Evolutionary conservation across 1,284 basidiomycete genomes (phyloP).

Genomic region (Sporisorium sorghi): DNA sequence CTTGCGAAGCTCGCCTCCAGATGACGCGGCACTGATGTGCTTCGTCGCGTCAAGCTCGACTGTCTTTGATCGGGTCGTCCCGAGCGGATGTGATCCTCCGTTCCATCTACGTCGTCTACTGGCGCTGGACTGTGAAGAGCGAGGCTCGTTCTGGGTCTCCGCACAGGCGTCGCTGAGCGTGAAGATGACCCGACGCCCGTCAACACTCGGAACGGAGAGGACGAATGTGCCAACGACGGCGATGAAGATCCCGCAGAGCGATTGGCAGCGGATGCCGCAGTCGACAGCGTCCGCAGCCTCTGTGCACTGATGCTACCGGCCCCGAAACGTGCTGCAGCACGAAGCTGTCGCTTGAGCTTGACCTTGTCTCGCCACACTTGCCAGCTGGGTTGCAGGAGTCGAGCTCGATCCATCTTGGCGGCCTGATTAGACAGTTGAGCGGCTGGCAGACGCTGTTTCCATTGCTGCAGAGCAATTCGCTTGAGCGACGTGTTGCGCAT

Average conservation of each 20-base stretch:
- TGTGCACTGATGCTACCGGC: conserved; percentile 26
- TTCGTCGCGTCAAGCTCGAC: conserved; percentile 9
- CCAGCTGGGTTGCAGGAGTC: conserved; percentile 9
- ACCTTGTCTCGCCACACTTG: conserved; percentile 13
- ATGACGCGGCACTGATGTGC: conserved; percentile 13
- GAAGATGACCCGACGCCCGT: neutral
- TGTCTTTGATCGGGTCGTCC: conserved; percentile 1
- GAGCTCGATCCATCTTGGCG: neutral
- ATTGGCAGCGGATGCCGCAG: conserved; percentile 28
- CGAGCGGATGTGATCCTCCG: neutral
- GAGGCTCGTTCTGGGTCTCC: conserved; percentile 24
- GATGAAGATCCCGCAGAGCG: conserved; percentile 28
- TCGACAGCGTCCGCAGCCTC: conserved; percentile 31
- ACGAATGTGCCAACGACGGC: conserved; percentile 12
- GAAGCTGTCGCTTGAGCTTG: conserved; percentile 17
- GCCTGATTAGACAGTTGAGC: conserved; percentile 28
- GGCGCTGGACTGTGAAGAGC: conserved; percentile 4
- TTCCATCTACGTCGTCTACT: neutral
- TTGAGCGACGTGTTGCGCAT: conserved; percentile 44
- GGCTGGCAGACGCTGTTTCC: conserved; percentile 30
- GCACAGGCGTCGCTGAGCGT: conserved; percentile 3
- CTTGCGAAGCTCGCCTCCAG: conserved; percentile 2
- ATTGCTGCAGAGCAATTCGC: conserved; percentile 16
- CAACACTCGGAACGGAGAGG: conserved; percentile 17
- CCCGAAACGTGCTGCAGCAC: conserved; percentile 36